Base-by-base conservation (phyloP, 345 rosid genomes). In the Combretum micranthum region DNA sequence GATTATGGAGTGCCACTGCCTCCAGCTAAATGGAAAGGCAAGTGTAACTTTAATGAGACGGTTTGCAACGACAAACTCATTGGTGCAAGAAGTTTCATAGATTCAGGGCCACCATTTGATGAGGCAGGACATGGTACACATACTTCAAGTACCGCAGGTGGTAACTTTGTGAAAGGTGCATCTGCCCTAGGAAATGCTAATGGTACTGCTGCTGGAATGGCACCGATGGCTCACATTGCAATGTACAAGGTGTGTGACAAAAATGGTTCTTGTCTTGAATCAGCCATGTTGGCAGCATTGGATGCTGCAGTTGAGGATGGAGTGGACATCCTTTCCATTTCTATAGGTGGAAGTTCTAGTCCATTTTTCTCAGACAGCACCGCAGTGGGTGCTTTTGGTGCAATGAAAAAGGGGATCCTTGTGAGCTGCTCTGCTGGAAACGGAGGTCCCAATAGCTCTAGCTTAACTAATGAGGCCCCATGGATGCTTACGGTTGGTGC, bases 401-500 rank as follows among this genome's bases (percentile, higher is more conserved):
- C 84, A 19, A 63, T 64, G 1, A 70, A 65, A 12, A 66, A 76
- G 42, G 86, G 86, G 2, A 69, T 83, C 57, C 69, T 81, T 16
- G 84, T 81, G 25, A 78, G 78, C 44, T 78, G 82, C 59, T 78
- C 90, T 13, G 75, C 86, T 1, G 83, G 81, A 21, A 83, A 83
- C 32, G 45, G 18, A 0, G 86, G 90, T 0, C 84, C 86, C 1
- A 8, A 0, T 6, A 21, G 61, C 4, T 47, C 39, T 11, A 60
- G 84, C 4, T 62, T 78, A 19, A 66, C 73, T 4, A 83, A 79
- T 18, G 72, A 75, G 20, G 76, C 91, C 7, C 91, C 85, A 1
- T 84, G 91, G 95, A 55, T 80, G 18, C 61, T 82, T 15, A 59
- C 85, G 0, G 86, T 80, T 1, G 95, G 91, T n/a, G 88, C 91